Evolutionary conservation across 176 grass and related monocot species (phyloP), one percentile per base, ranked within the genome.

Genomic region (Eleusine coracana): DNA sequence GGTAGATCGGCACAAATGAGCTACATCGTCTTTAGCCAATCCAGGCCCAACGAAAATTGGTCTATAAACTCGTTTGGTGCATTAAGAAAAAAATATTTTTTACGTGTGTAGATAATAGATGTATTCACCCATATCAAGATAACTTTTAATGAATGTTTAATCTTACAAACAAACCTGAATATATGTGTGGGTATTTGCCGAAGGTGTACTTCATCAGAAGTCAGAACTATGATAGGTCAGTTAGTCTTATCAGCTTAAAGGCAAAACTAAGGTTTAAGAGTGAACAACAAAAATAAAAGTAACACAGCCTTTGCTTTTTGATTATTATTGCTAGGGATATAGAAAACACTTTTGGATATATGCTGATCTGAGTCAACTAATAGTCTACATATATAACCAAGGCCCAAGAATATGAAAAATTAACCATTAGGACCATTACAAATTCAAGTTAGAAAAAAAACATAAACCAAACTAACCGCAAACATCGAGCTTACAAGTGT

Each of bases 401-500:
- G 17, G 18, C 20, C 7, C 1, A 8, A 23, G 20, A 31, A n/a
- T 14, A 69, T 59, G 14, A 59, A 66, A 34, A 0, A 41, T 28
- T 40, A 69, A 20, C 73, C 10, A 65, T 37, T 68, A 50, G 83
- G 28, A 34, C 58, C 11, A 78, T 64, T 55, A 1, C 15, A 67
- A 73, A 78, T 86, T 86, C 17, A 79, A 52, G 23, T 55, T 66
- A 58, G 36, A 71, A 0, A 23, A 28, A 23, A 28, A 40, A 21
- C 18, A 58, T 28, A 10, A 77, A 55, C 23, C 8, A 28, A 78
- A 75, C 15, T 3, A 44, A 70, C 14, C 3, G 74, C 12, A 68
- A 37, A 13, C 0, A 14, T 66, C 41, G 55, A 86, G 76, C 92
- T 94, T 78, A 94, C 95, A 86, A 97, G 95, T 18, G 95, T 97